Conservation (phyloP, 2,329 filamentous ascomycete species). For the Xylaria multiplex region DNA sequence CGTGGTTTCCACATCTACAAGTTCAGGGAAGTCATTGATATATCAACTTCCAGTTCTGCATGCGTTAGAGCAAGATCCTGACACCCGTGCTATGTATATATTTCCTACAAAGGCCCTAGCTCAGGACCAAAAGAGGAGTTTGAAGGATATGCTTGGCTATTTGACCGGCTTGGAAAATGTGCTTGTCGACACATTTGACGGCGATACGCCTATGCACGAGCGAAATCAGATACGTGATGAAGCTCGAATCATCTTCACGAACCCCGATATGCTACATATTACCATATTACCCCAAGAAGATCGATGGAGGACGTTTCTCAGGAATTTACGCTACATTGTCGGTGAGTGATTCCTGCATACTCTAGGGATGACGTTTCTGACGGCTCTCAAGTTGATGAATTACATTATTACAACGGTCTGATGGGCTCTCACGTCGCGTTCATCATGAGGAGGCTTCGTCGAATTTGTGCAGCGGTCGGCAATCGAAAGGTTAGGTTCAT, state of each 20-base stretch:
- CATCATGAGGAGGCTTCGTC: slow-evolving; percentile 88
- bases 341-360: slow-evolving; percentile 53
- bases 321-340: slow-evolving; percentile 90
- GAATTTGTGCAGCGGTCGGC: slow-evolving; percentile 89
- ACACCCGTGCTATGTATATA: slow-evolving; percentile 92
- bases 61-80: slow-evolving; percentile 79
- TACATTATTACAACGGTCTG: slow-evolving; percentile 96
- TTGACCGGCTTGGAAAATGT: slow-evolving; percentile 80
- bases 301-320: slow-evolving; percentile 86
- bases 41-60: slow-evolving; percentile 94
- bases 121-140: slow-evolving; percentile 89
- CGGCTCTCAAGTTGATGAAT: slow-evolving; percentile 72
- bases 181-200: slow-evolving; percentile 93
- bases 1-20: slow-evolving; percentile 93
- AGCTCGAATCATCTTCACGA: slow-evolving; percentile 94
- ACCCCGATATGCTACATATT: slow-evolving; percentile 97
- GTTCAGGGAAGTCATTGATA: slow-evolving; percentile 96
- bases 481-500: slow-evolving; percentile 89
- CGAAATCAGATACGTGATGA: slow-evolving; percentile 85
- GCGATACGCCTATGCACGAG: slow-evolving; percentile 86
- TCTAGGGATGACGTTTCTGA: slow-evolving; percentile 13
- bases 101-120: slow-evolving; percentile 97
- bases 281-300: slow-evolving; percentile 93
- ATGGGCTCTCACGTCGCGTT: slow-evolving; percentile 94
- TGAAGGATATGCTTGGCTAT: slow-evolving; percentile 84